These are phyloP conservation scores for Solanum sejunctum DNA, from an alignment of 257 asterid genomes.

Conservation along the genomic window DNA sequence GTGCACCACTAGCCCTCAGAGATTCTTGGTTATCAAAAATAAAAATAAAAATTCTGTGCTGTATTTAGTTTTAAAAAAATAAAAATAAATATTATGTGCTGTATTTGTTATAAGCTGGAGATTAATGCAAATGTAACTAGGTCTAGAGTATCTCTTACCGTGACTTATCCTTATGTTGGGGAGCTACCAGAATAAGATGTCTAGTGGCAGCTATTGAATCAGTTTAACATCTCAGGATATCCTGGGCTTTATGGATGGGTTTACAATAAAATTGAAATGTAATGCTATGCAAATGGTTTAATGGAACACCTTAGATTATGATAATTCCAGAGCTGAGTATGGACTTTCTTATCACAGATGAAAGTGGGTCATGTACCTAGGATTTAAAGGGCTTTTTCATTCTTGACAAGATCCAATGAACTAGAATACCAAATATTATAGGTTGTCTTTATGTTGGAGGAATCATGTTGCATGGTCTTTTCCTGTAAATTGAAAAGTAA, in stretches of 20 bases:
- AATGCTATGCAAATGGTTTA: neutral
- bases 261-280: neutral
- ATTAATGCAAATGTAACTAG: neutral
- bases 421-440: neutral
- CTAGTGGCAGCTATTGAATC: neutral
- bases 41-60: neutral
- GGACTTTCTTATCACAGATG: neutral
- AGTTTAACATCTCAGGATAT: neutral
- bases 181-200: neutral
- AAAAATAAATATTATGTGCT: neutral
- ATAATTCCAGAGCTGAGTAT: neutral
- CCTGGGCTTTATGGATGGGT: neutral
- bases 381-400: neutral
- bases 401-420: neutral
- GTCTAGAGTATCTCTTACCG: neutral
- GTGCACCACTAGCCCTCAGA: neutral
- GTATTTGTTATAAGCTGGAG: neutral
- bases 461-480: neutral
- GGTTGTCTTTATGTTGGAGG: neutral
- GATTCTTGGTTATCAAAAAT: neutral
- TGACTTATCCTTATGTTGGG: neutral
- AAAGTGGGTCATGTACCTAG: neutral
- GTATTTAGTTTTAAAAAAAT: neutral
- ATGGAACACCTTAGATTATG: neutral
- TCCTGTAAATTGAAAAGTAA: neutral